A percentile compares a stretch with the other conserved stretches of the same genome.
Conservation (phyloP, 1,284 basidiomycete genomes). For the Gymnopus androsaceus region DNA sequence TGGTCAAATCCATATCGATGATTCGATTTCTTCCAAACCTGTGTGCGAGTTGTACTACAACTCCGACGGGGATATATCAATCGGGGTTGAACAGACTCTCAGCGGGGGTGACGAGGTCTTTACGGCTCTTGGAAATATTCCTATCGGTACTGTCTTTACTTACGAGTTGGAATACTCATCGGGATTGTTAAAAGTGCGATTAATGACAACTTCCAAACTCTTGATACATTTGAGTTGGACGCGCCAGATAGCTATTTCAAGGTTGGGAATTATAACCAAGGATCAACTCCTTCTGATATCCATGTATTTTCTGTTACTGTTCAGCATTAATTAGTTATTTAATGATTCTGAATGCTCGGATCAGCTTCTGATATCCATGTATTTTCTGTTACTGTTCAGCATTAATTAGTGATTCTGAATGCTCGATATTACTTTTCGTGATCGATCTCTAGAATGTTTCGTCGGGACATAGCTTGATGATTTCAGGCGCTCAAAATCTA, state of each 20-base stretch:
- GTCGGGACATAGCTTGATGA: too few species aligned
- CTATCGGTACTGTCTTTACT: slow-evolving; percentile 8
- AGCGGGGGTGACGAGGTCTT: slow-evolving; percentile 6
- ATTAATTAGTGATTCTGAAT: too few species aligned
- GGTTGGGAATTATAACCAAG: slow-evolving; percentile 10
- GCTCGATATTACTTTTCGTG: too few species aligned
- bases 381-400: slow-evolving; percentile 8
- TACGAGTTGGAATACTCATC: slow-evolving; percentile 10
- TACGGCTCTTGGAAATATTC: slow-evolving; percentile 5
- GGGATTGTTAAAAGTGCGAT: slow-evolving; percentile 9
- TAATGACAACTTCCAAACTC: slow-evolving; percentile 6
- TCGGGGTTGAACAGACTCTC: slow-evolving; percentile 10
- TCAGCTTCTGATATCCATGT: too few species aligned
- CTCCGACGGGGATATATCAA: slow-evolving; percentile 7
- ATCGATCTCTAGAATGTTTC: too few species aligned
- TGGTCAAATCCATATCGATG: slow-evolving; percentile 14
- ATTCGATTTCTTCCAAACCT: slow-evolving; percentile 8
- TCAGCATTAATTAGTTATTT: too few species aligned
- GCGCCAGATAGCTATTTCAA: slow-evolving; percentile 11
- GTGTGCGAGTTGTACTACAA: slow-evolving; percentile 15
- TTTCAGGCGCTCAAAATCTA: too few species aligned
- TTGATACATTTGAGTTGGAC: slow-evolving; percentile 7
- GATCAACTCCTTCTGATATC: slow-evolving; percentile 5
- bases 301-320: not conserved
- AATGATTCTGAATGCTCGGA: too few species aligned